A percentile compares a stretch with the other conserved stretches of the same genome.
phyloP scores from a whole-genome alignment of 164 flowering plant species.

The Vitis vinifera region DNA sequence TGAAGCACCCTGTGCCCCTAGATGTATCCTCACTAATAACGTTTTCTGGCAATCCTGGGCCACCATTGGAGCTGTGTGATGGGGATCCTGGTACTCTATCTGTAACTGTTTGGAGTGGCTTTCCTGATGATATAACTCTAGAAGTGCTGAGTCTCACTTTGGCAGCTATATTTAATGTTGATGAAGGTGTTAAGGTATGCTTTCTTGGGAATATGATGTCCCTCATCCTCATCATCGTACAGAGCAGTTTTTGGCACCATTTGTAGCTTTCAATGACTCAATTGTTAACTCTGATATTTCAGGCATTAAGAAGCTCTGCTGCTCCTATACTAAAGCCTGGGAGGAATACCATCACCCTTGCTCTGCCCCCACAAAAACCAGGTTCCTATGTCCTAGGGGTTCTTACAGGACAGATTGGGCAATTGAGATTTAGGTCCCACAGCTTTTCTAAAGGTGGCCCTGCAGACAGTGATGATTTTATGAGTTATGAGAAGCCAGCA shows the following conservation, averaged over 20 bases:
- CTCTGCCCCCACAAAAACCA: constrained; percentile 86
- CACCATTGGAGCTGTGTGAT: constrained; percentile 87
- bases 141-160: constrained; percentile 87
- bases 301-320: constrained; percentile 72
- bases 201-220: background rate
- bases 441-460: constrained; percentile 93
- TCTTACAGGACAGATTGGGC: constrained; percentile 95
- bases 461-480: constrained; percentile 93
- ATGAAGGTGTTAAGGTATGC: constrained; percentile 90
- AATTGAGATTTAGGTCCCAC: constrained; percentile 89
- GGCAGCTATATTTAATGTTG: constrained; percentile 70
- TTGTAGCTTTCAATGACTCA: background rate
- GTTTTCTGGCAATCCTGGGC: constrained; percentile 92
- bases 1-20: constrained; percentile 90
- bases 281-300: constrained; percentile 19
- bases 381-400: constrained; percentile 97
- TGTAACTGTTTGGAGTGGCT: constrained; percentile 96
- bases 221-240: background rate
- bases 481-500: constrained; percentile 96
- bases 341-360: constrained; percentile 65
- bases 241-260: background rate
- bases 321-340: constrained; percentile 78
- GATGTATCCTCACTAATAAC: constrained; percentile 95
- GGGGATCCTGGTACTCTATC: constrained; percentile 92
- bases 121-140: constrained; percentile 96